Conservation (phyloP, 305 asterid genomes). For the Petunia hybrid region DNA sequence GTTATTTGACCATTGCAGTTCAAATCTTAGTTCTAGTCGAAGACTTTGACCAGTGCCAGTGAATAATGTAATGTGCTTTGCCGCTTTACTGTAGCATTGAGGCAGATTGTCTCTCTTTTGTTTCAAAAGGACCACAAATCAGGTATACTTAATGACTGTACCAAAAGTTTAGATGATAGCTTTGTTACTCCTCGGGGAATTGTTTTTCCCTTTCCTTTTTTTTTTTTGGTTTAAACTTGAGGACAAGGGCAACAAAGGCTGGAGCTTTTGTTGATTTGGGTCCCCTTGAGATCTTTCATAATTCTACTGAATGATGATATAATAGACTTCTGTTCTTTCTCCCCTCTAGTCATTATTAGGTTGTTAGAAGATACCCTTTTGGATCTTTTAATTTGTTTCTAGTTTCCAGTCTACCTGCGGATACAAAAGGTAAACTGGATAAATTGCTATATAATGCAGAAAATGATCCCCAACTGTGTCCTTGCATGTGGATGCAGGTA, state of each 20-base stretch:
- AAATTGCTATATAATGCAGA: conserved; percentile 20
- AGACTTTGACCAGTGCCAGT: conserved; percentile 4
- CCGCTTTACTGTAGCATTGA: conserved; percentile 7
- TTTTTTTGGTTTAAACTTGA: background rate
- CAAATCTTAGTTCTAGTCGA: conserved; percentile 11
- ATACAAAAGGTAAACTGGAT: background rate
- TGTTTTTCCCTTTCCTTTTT: background rate
- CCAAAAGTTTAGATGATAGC: background rate
- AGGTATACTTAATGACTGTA: background rate
- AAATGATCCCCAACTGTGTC: background rate
- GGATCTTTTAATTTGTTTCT: background rate
- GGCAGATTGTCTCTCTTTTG: background rate
- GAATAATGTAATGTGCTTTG: conserved; percentile 13
- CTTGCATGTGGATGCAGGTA: conserved; percentile 28
- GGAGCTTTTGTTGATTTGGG: conserved; percentile 17
- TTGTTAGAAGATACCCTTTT: conserved; percentile 29
- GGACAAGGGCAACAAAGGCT: background rate
- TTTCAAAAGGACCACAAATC: conserved; percentile 1
- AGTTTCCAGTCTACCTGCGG: background rate
- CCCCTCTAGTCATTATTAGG: conserved; percentile 32
- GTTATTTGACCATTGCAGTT: conserved; percentile 16
- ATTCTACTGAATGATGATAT: background rate
- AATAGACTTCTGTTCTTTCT: conserved; percentile 7
- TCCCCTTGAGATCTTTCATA: conserved; percentile 19
- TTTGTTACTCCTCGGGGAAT: background rate